phyloP scores from a whole-genome alignment of 2,329 filamentous ascomycete genomes.

The Botrytis elliptica region DNA sequence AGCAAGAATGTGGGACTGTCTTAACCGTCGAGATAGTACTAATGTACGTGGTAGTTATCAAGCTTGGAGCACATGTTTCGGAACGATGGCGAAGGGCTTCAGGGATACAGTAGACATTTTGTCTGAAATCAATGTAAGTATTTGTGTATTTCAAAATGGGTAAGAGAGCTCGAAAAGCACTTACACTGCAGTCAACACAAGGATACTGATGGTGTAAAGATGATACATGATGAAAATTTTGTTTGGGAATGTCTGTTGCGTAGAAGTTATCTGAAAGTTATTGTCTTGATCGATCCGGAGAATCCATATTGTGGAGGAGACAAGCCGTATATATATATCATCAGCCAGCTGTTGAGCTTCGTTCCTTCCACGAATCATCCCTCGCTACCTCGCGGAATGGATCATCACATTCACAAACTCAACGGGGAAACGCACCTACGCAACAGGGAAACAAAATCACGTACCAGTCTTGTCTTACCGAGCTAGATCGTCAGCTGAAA shows the following conservation, averaged over 20 bases:
- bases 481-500: neutral
- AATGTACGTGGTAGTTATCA: constrained; percentile 24
- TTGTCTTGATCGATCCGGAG: neutral
- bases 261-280: neutral
- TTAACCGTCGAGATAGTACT: constrained; percentile 26
- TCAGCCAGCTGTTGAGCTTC: neutral
- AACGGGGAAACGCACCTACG: neutral
- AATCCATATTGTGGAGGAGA: neutral
- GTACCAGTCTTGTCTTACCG: neutral
- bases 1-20: constrained; percentile 31
- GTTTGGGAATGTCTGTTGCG: neutral
- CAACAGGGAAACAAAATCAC: neutral
- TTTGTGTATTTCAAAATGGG: neutral
- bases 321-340: constrained; percentile 1
- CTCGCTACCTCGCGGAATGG: constrained; percentile 10
- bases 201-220: neutral
- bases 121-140: constrained; percentile 2
- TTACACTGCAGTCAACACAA: constrained; percentile 14
- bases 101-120: constrained; percentile 8
- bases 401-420: constrained; percentile 11
- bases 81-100: constrained; percentile 8
- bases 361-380: constrained; percentile 10
- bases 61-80: constrained; percentile 21
- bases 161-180: neutral
- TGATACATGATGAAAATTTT: constrained; percentile 10